Conservation (phyloP, 257 asterid genomes). For the Solanum chilense region DNA sequence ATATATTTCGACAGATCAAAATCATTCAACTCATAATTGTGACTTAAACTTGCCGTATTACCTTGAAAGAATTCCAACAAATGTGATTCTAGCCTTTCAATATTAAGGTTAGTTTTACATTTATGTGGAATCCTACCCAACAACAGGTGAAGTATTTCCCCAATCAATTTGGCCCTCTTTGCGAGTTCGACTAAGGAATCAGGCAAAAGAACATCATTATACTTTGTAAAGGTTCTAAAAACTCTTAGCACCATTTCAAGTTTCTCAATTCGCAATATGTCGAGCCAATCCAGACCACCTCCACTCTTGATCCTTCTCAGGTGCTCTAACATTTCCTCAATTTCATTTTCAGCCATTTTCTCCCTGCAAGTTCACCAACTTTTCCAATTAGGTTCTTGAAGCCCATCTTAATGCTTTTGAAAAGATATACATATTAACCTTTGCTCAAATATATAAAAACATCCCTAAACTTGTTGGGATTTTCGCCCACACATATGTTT, state of each 20-base stretch:
- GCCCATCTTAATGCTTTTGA: too few relatives aligned
- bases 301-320: background rate
- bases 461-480: too few relatives aligned
- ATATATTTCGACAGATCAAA: background rate
- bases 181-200: rapidly evolving
- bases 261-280: rapidly evolving
- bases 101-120: background rate
- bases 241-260: too few relatives aligned
- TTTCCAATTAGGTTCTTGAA: too few relatives aligned
- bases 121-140: rapidly evolving
- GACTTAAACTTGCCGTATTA: background rate
- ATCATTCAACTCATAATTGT: background rate
- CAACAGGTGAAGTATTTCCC: rapidly evolving
- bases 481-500: too few relatives aligned
- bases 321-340: background rate
- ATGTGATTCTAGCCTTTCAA: background rate
- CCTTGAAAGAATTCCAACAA: background rate
- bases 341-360: background rate
- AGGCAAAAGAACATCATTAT: background rate
- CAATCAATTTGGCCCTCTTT: rapidly evolving
- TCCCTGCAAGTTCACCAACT: too few relatives aligned
- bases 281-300: rapidly evolving
- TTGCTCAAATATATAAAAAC: too few relatives aligned
- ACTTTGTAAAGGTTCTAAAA: background rate
- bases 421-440: too few relatives aligned